phyloP scores from a whole-genome alignment of 2,329 filamentous ascomycete genomes.

The Botrytis medusae region DNA sequence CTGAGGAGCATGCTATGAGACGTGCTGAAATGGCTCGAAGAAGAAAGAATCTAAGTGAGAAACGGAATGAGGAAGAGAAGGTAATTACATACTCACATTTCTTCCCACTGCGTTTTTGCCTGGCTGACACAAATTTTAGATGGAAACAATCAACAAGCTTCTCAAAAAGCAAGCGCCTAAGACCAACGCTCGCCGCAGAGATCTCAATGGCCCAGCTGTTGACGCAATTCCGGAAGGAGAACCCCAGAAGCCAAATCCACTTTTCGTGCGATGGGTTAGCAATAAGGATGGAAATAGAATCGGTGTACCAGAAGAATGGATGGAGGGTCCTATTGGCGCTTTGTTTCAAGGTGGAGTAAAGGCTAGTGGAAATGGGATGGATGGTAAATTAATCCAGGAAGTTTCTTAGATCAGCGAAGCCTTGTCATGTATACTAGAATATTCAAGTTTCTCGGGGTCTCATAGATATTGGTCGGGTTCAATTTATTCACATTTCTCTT shows the following conservation, averaged over 20 bases:
- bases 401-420: slow-evolving; percentile 29
- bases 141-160: slow-evolving; percentile 89
- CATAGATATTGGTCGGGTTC: background rate
- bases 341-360: slow-evolving; percentile 50
- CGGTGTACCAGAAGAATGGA: slow-evolving; percentile 66
- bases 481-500: background rate
- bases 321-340: slow-evolving; percentile 60
- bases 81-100: slow-evolving; percentile 40
- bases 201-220: slow-evolving; percentile 42
- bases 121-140: slow-evolving; percentile 48
- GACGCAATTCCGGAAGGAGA: slow-evolving; percentile 52
- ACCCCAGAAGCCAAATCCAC: slow-evolving; percentile 52
- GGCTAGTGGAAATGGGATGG: slow-evolving; percentile 26
- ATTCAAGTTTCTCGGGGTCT: background rate
- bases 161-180: slow-evolving; percentile 84
- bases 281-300: slow-evolving; percentile 62
- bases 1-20: slow-evolving; percentile 71
- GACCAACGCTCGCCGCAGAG: slow-evolving; percentile 52
- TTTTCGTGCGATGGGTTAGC: slow-evolving; percentile 71
- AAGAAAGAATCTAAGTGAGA: slow-evolving; percentile 72
- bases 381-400: slow-evolving; percentile 40
- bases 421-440: background rate
- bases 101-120: background rate
- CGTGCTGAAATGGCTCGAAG: slow-evolving; percentile 72
- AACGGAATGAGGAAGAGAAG: slow-evolving; percentile 78